A percentile compares a stretch with the other conserved stretches of the same genome.
phyloP scores from a whole-genome alignment of 495 filamentous ascomycete genomes.

The Lineolata rhizophorae region DNA sequence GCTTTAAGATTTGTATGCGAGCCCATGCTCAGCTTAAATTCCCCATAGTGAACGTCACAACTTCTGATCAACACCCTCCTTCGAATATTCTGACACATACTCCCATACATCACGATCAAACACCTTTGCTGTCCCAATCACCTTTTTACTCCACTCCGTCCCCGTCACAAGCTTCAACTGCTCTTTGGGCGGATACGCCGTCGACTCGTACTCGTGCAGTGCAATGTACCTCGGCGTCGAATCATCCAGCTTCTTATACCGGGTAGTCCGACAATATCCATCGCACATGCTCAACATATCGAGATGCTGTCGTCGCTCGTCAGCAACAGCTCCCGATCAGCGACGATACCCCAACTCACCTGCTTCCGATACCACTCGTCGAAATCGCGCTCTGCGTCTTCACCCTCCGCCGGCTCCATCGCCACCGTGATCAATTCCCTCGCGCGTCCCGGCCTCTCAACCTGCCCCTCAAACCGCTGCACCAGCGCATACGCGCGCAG shows the following conservation, averaged over 20 bases:
- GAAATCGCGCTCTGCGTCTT: constrained; percentile 7
- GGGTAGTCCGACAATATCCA: constrained; percentile 8
- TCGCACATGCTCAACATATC: constrained; percentile 7
- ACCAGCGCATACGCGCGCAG: constrained; percentile 5
- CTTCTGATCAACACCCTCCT: neutral
- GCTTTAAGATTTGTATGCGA: no score
- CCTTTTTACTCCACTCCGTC: constrained; percentile 10
- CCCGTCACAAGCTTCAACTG: constrained; percentile 1
- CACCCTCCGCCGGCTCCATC: constrained; percentile 6
- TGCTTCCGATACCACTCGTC: constrained; percentile 10
- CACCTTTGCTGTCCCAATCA: constrained; percentile 1
- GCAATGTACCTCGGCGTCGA: constrained; percentile 7
- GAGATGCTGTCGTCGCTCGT: constrained; percentile 6
- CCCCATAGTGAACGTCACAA: no score
- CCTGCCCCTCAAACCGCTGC: constrained; percentile 9
- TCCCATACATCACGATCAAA: constrained; percentile 6
- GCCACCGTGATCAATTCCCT: constrained; percentile 5
- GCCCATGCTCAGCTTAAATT: no score
- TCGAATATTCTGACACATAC: constrained; percentile 1
- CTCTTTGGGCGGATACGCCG: constrained; percentile 6
- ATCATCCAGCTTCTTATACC: constrained; percentile 6
- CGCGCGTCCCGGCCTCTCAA: constrained; percentile 1
- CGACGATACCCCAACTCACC: neutral
- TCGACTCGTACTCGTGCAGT: constrained; percentile 9
- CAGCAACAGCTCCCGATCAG: neutral